Base-by-base conservation (phyloP, 176 grass and related monocot species). In the Poa annua region DNA sequence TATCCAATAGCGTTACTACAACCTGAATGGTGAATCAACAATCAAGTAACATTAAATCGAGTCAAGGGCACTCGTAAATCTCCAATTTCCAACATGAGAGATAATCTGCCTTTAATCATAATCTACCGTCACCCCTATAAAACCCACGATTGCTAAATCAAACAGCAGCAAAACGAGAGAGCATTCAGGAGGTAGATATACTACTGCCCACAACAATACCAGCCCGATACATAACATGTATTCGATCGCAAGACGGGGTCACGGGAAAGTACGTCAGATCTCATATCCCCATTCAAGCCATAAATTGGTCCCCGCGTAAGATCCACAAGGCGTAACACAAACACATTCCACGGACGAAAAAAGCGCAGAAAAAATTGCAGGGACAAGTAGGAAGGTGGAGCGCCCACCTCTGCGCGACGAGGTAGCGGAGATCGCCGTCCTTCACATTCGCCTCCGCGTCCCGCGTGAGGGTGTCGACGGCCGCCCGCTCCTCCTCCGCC, bases 381-480 rank as follows among this genome's bases (percentile, higher is more conserved):
- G 7, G 15, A 21, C 1, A 21, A 5, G 69, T 19, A 16, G 47
- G 17, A 20, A 55, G 60, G 44, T 14, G 70, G 32, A 50, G 4
- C 20, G 81, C 79, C 19, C 19, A 96, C 97, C 87, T 96, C 13
- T 88, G 48, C 0, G 91, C 87, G 24, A 99, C 68, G 21, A 99
- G 93, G 81, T 85, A 99, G 56, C 89, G 90, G 64, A 96, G 91
- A 92, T 99, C 97, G 52, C 93, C 97, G n/a, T 96, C 89, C 88
- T 84, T 99, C 34, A 92, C 87, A 85, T 90, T 92, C 61, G 36
- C 68, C 45, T 93, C 91, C 51, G 89, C 89, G 34, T 87, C 78
- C 87, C 66, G 78, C 48, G 76, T 93, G 26, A 96, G 79, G n/a
- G 70, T 36, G 26, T 26, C 29, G 1, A 99, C 69, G 79, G 71